These are phyloP conservation scores for Lepidium sativum DNA, from an alignment of 345 rosid genomes.

Conservation along the genomic window DNA sequence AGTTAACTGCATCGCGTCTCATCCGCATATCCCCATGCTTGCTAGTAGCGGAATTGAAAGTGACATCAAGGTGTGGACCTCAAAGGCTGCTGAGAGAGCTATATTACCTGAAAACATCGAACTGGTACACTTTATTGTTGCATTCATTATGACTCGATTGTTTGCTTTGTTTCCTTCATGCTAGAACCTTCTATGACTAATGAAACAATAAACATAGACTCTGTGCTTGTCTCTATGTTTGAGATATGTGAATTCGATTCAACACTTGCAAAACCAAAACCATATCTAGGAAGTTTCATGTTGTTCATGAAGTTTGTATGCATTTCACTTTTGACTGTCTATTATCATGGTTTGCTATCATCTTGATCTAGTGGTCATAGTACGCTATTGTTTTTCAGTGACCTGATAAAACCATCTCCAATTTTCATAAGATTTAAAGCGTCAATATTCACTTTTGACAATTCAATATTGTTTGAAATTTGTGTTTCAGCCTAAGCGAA, in stretches of 20 bases:
- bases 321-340: neutral
- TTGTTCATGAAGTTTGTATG: neutral
- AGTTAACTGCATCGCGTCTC: constrained; percentile 82
- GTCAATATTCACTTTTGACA: constrained; percentile 9
- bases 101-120: constrained; percentile 53
- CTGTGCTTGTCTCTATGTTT: neutral
- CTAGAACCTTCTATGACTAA: neutral
- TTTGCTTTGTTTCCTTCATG: neutral
- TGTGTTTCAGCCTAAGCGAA: too few relatives aligned
- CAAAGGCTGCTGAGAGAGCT: constrained; percentile 49
- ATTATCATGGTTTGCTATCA: neutral
- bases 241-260: neutral
- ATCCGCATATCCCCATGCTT: constrained; percentile 63
- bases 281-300: neutral
- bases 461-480: constrained; percentile 27
- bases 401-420: neutral
- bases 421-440: neutral
- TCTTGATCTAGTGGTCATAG: neutral
- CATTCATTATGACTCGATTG: neutral
- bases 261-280: neutral
- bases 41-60: constrained; percentile 86
- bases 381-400: neutral
- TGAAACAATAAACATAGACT: neutral
- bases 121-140: constrained; percentile 43
- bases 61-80: constrained; percentile 63